Percentiles rank a stretch among this genome's conserved stretches.
Evolutionary conservation across 345 rosid genomes (phyloP).

Genomic region (Ricinus communis): DNA sequence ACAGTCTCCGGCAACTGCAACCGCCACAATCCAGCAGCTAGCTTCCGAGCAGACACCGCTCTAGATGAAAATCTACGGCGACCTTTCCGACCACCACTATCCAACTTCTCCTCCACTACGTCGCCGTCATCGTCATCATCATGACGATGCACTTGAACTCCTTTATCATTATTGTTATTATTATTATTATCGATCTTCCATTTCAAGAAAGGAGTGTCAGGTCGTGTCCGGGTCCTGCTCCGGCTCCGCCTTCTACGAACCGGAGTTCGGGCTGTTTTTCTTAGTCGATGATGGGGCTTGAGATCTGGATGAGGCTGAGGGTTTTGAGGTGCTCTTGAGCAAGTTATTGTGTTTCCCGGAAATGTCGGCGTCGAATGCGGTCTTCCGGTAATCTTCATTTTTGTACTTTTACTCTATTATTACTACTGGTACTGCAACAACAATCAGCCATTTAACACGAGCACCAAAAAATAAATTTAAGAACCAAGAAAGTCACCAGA

Average conservation of each 20-base stretch:
- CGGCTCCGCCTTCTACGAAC: conserved; percentile 44
- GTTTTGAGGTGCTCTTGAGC: conserved; percentile 15
- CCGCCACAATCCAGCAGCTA: conserved; percentile 89
- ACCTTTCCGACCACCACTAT: conserved; percentile 22
- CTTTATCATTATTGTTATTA: conserved; percentile 20
- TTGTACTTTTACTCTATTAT: neutral
- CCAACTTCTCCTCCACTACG: conserved; percentile 30
- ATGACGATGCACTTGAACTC: conserved; percentile 14
- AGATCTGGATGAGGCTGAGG: conserved; percentile 57
- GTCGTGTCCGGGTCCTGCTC: conserved; percentile 34
- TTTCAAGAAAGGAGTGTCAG: conserved; percentile 76
- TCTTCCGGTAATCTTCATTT: conserved; percentile 74
- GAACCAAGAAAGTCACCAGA: too few species aligned
- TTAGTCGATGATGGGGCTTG: conserved; percentile 38
- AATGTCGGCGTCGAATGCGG: conserved; percentile 46
- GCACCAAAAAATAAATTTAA: neutral
- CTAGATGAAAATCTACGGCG: conserved; percentile 36
- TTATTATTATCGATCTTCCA: conserved; percentile 62
- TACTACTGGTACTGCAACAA: neutral
- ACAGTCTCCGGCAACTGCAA: conserved; percentile 58
- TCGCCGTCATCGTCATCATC: conserved; percentile 39
- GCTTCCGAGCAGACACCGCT: conserved; percentile 75
- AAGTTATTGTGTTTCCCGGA: conserved; percentile 23
- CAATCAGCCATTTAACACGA: conserved; percentile 28
- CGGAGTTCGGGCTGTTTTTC: conserved; percentile 33